Evolutionary conservation across 768 basidiomycete genomes (phyloP).

Genomic region (Leccinum longicurvipes): DNA sequence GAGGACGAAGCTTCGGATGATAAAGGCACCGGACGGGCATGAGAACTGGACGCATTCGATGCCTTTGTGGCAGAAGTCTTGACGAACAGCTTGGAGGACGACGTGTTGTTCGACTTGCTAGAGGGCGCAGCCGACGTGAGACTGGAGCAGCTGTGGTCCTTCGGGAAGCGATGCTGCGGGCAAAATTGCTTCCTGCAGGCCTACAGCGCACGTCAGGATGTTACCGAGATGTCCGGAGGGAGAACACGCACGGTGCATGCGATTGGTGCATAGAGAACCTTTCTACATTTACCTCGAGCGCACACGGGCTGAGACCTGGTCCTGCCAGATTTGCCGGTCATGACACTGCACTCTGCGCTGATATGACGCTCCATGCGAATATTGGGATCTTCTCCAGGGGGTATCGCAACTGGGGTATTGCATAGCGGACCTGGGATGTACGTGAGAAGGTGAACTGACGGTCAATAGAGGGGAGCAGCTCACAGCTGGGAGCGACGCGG

Average conservation of each 20-base stretch:
- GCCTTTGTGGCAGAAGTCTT: conserved; percentile 4
- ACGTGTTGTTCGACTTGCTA: conserved; percentile 7
- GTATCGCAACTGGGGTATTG: conserved; percentile 68
- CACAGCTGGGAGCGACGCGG: conserved; percentile 75
- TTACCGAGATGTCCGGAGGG: background rate
- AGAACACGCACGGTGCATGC: conserved; percentile 59
- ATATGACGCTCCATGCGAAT: conserved; percentile 78
- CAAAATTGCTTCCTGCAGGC: conserved; percentile 73
- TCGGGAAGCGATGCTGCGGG: conserved; percentile 74
- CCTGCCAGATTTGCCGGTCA: conserved; percentile 57
- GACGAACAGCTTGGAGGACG: conserved; percentile 8
- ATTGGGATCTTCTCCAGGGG: conserved; percentile 79
- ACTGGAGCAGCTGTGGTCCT: conserved; percentile 58
- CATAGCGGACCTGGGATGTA: conserved; percentile 64
- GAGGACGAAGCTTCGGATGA: conserved; percentile 11
- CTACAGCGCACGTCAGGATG: conserved; percentile 35
- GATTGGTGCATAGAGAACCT: conserved; percentile 73
- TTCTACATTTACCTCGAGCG: conserved; percentile 61
- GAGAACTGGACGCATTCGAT: conserved; percentile 7
- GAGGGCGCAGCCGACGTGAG: conserved; percentile 10
- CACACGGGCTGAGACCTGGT: conserved; percentile 53
- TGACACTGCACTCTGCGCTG: conserved; percentile 58
- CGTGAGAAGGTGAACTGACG: background rate
- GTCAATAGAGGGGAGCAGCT: conserved; percentile 23
- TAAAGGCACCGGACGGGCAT: background rate